Conservation (phyloP, 1,139 yeast species). For the Yamadazyma conglobata region DNA sequence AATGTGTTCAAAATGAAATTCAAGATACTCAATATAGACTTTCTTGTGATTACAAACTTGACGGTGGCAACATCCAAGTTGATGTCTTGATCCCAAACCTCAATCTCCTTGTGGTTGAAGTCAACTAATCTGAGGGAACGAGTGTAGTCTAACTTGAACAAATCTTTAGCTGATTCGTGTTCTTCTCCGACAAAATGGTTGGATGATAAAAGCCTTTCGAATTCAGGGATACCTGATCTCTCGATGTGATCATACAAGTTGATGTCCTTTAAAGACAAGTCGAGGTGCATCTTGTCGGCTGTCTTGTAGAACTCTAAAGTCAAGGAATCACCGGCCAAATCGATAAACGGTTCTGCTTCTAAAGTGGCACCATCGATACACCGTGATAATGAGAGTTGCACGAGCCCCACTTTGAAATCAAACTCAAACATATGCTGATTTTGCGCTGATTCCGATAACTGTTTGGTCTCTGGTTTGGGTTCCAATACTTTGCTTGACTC, state of each 20-base stretch:
- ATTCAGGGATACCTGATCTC: constrained; percentile 56
- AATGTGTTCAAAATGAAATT: constrained; percentile 85
- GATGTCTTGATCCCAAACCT: constrained; percentile 75
- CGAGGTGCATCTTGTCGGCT: constrained; percentile 60
- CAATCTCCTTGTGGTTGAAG: constrained; percentile 54
- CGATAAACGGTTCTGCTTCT: constrained; percentile 66
- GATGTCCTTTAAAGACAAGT: constrained; percentile 61
- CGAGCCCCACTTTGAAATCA: constrained; percentile 61
- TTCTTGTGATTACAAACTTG: constrained; percentile 71
- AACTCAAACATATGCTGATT: constrained; percentile 68
- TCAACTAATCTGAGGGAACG: constrained; percentile 62
- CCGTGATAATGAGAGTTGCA: constrained; percentile 61
- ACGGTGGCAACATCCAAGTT: constrained; percentile 78
- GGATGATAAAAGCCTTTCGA: constrained; percentile 70
- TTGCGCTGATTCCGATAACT: constrained; percentile 19
- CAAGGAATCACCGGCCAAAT: constrained; percentile 66
- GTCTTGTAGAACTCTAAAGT: constrained; percentile 60
- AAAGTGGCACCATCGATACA: constrained; percentile 62
- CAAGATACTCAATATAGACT: constrained; percentile 70
- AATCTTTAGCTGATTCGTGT: constrained; percentile 33
- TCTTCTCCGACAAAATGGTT: constrained; percentile 40
- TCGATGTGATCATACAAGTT: constrained; percentile 76
- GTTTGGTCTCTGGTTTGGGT: constrained; percentile 4
- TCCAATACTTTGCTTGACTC: constrained; percentile 5
- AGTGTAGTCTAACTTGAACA: constrained; percentile 61